These are phyloP conservation scores for Dothidotthia symphoricarpi DNA, from an alignment of 2,329 filamentous ascomycete genomes.

Conservation along the genomic window DNA sequence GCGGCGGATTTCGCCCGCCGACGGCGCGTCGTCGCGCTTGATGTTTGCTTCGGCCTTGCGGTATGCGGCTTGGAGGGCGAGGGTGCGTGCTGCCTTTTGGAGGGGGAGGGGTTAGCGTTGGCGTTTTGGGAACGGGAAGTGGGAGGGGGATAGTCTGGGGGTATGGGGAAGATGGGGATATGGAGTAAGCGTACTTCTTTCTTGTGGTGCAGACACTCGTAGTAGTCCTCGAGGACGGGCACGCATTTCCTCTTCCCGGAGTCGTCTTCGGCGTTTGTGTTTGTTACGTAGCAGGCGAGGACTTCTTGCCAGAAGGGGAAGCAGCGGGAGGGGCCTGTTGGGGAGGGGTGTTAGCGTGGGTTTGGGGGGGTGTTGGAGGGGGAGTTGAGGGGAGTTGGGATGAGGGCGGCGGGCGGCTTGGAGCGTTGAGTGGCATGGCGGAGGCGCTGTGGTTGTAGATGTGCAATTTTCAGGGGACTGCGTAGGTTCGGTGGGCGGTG, in stretches of 20 bases:
- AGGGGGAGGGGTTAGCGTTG: background rate
- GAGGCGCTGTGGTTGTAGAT: no score
- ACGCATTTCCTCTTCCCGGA: conserved; percentile 85
- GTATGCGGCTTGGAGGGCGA: conserved; percentile 79
- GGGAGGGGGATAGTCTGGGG: background rate
- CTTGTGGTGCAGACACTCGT: conserved; percentile 97
- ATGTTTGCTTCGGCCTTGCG: conserved; percentile 72
- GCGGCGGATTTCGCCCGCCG: conserved; percentile 81
- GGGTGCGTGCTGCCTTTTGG: conserved; percentile 70
- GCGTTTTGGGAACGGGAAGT: conserved; percentile 7
- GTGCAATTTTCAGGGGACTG: no score
- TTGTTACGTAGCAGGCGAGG: conserved; percentile 96
- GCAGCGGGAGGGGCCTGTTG: conserved; percentile 71
- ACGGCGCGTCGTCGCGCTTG: conserved; percentile 76
- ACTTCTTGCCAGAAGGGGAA: conserved; percentile 99
- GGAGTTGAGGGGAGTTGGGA: background rate
- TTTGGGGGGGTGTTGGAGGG: background rate
- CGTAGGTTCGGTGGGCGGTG: no score
- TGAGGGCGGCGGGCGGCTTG: background rate
- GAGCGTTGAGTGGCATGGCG: background rate
- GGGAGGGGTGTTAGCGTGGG: background rate
- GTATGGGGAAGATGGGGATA: no score
- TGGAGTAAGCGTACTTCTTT: conserved; percentile 73
- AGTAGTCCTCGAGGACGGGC: conserved; percentile 89
- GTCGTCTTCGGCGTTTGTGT: conserved; percentile 74